Evolutionary conservation across 768 basidiomycete genomes (phyloP), one percentile per base, ranked within the genome.

Genomic region (Obba rivulosa): DNA sequence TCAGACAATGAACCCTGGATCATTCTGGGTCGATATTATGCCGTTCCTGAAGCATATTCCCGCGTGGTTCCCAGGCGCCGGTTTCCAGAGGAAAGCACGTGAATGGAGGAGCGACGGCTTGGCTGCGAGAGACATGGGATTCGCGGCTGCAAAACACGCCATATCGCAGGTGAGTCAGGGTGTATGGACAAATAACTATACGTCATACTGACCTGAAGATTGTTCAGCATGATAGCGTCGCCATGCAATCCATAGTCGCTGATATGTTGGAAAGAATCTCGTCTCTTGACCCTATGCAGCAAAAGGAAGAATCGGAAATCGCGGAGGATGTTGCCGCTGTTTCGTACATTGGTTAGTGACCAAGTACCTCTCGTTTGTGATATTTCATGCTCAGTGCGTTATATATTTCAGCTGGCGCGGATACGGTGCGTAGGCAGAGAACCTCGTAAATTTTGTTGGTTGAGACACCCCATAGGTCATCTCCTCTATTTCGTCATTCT

Each of bases 1-100:
- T 31, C 7, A 31, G 73, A 4, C 49, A 62, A 18, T 77, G 69
- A 50, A 57, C 75, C 3, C 74, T 80, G 3, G 74, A 78, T 43
- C 20, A 25, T 22, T 11, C 24, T 20, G 35, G 16, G 25, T 22
- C 22, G 14, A 5, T 1, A 8, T 46, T 11, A 35, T 73, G 52
- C 62, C 61, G 2, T 17, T 49, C 59, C 20, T 59, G n/a, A 46
- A 48, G 13, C 39, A 55, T 34, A 39, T 59, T 0, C 56, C 58
- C 0, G 35, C 45, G 1, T 59, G 58, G 56, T 48, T 57, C 24
- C 58, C 58, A 1, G 56, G 56, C 0, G 53, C 36, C 8, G 45
- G 8, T 13, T 50, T 51, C 50, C 55, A 55, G 21, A 25, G 37
- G 23, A 18, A 44, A 3, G 54, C 54, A 0, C 28, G 22, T 10